Percentiles rank a stretch among this genome's conserved stretches.
Conservation (phyloP, 2,329 filamentous ascomycete species). For the Tolypocladium album region DNA sequence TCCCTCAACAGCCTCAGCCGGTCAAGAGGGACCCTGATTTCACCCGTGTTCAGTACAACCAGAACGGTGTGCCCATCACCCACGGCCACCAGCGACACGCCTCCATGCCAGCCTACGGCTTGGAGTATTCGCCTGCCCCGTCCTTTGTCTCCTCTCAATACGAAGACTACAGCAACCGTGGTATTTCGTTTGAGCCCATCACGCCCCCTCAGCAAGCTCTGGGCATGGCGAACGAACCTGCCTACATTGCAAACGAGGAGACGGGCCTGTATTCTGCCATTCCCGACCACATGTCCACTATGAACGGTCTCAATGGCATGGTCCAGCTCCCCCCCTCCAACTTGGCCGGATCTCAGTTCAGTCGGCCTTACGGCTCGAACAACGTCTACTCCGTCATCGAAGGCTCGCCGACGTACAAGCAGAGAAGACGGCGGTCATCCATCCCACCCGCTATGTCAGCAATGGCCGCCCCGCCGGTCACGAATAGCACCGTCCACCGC, state of each 20-base stretch:
- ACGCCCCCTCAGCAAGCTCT: slow-evolving; percentile 89
- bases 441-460: slow-evolving; percentile 69
- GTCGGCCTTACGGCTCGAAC: slow-evolving; percentile 58
- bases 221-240: slow-evolving; percentile 73
- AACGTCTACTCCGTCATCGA: slow-evolving; percentile 95
- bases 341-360: slow-evolving; percentile 69
- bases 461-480: slow-evolving; percentile 56
- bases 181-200: slow-evolving; percentile 91
- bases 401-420: slow-evolving; percentile 97
- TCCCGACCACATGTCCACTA: slow-evolving; percentile 66
- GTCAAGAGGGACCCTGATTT: slow-evolving; percentile 88
- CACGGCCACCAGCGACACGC: slow-evolving; percentile 85
- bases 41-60: slow-evolving; percentile 75
- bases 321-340: slow-evolving; percentile 85
- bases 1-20: slow-evolving; percentile 53
- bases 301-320: slow-evolving; percentile 73
- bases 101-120: slow-evolving; percentile 91
- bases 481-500: slow-evolving; percentile 55
- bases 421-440: slow-evolving; percentile 85
- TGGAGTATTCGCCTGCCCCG: slow-evolving; percentile 95
- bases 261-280: slow-evolving; percentile 93
- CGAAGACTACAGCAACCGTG: slow-evolving; percentile 94
- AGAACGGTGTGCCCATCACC: slow-evolving; percentile 75
- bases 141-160: slow-evolving; percentile 98
- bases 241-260: slow-evolving; percentile 97